These are phyloP conservation scores for Candida alai DNA, from an alignment of 805 yeast genomes.

Conservation along the genomic window DNA sequence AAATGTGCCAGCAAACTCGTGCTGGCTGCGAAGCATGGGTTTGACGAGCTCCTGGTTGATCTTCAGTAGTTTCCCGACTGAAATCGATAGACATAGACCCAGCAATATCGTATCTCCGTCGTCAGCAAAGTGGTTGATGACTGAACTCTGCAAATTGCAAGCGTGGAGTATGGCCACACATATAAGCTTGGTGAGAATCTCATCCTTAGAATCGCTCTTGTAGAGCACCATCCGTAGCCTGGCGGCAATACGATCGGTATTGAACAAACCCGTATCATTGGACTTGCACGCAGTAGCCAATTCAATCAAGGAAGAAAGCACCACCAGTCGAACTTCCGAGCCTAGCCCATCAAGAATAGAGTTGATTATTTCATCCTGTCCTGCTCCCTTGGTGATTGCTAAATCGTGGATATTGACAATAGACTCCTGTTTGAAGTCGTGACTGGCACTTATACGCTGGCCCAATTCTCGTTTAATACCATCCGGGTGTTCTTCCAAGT, in stretches of 20 bases:
- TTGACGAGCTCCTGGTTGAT: not conserved
- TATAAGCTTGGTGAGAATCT: not conserved
- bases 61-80: not conserved
- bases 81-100: not conserved
- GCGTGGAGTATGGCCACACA: not conserved
- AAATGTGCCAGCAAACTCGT: not conserved
- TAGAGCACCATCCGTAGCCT: not conserved
- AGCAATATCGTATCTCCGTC: not conserved
- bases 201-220: not conserved
- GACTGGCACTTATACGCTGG: conserved; percentile 3
- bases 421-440: conserved; percentile 6
- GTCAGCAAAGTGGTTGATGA: not conserved
- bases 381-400: conserved; percentile 12
- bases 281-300: not conserved
- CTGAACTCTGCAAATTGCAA: no score
- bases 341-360: conserved; percentile 17
- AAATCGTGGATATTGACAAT: conserved; percentile 17
- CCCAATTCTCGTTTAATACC: conserved; percentile 2
- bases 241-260: not conserved
- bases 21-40: not conserved
- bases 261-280: no score
- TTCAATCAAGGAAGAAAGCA: conserved; percentile 2
- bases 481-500: no score
- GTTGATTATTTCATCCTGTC: conserved; percentile 13
- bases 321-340: not conserved